Percentiles rank a stretch among this genome's conserved stretches.
These are phyloP conservation scores for Pholiota conissans DNA, from an alignment of 768 basidiomycete genomes.

Conservation along the genomic window DNA sequence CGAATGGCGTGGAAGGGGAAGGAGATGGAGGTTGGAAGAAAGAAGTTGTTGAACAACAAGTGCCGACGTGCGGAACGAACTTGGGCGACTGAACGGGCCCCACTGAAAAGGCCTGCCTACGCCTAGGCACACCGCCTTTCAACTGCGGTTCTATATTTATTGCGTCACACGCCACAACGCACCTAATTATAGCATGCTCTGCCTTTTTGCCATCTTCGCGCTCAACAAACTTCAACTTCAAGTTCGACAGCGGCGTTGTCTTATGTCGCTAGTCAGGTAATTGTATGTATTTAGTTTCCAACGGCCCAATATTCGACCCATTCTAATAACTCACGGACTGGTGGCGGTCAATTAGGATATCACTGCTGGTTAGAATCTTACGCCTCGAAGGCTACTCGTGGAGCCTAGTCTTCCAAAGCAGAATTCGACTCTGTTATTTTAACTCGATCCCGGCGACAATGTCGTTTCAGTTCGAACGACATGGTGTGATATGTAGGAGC, in stretches of 20 bases:
- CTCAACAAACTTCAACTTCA: neutral
- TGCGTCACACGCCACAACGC: neutral
- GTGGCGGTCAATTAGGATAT: too few relatives aligned
- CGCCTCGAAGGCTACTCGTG: too few relatives aligned
- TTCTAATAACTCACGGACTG: too few relatives aligned
- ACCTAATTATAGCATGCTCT: neutral
- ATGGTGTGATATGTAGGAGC: too few relatives aligned
- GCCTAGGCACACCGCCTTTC: neutral
- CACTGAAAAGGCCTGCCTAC: neutral
- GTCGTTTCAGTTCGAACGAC: too few relatives aligned
- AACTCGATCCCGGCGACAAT: too few relatives aligned
- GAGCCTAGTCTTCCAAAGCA: too few relatives aligned
- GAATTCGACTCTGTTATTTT: too few relatives aligned
- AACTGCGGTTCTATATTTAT: neutral
- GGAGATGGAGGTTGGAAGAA: neutral
- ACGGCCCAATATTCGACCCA: too few relatives aligned
- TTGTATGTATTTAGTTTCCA: neutral
- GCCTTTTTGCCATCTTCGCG: neutral
- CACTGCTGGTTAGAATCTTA: too few relatives aligned
- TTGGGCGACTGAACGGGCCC: neutral
- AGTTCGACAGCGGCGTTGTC: neutral
- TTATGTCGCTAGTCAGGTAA: neutral
- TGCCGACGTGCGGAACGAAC: neutral
- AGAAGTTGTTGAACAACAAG: neutral
- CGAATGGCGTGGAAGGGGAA: neutral